Percentiles rank a stretch among this genome's conserved stretches.
These are phyloP conservation scores for Colletotrichum scovillei DNA, from an alignment of 2,329 filamentous ascomycete species.

Conservation along the genomic window DNA sequence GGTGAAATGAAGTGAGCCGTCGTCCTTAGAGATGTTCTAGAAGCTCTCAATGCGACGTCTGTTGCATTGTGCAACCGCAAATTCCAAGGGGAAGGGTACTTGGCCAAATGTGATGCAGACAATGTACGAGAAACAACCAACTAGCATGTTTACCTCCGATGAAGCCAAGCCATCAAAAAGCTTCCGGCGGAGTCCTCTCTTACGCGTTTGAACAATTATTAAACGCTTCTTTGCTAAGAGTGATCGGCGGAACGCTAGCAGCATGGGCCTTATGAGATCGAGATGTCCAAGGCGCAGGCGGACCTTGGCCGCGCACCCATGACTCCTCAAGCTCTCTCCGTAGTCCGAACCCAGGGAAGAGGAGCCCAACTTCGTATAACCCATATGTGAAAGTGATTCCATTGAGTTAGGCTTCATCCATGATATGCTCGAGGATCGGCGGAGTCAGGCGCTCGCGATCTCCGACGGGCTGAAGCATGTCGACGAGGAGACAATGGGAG, in stretches of 20 bases:
- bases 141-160: background rate
- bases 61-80: background rate
- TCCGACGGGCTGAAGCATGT: background rate
- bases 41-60: background rate
- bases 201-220: background rate
- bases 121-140: background rate
- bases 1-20: background rate
- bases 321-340: background rate
- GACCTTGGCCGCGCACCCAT: background rate
- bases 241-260: background rate
- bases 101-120: background rate
- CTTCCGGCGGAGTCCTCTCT: background rate
- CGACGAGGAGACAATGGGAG: background rate
- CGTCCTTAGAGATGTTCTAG: background rate
- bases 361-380: background rate
- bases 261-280: background rate
- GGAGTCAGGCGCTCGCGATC: background rate
- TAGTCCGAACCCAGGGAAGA: background rate
- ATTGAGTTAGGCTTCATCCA: background rate
- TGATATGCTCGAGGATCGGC: background rate
- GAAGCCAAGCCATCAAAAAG: background rate
- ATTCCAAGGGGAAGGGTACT: background rate
- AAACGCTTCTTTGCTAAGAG: background rate
- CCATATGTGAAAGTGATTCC: background rate
- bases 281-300: background rate